These are phyloP conservation scores for Hypoxylon subgilvum DNA, from an alignment of 495 filamentous ascomycete species.

Conservation along the genomic window DNA sequence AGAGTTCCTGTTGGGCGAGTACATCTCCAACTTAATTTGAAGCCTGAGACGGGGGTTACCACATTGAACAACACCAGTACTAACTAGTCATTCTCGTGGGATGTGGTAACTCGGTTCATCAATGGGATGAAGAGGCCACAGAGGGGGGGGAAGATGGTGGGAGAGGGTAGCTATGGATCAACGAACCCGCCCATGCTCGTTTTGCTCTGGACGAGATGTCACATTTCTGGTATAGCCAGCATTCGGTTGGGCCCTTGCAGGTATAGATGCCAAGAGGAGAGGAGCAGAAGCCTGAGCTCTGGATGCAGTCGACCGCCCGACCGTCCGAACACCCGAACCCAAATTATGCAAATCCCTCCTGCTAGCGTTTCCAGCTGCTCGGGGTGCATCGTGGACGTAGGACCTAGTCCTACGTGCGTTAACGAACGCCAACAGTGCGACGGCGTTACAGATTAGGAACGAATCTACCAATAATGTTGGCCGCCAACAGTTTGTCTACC, in stretches of 20 bases:
- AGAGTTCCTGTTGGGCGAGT: no score
- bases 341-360: slow-evolving; percentile 2
- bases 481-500: not conserved
- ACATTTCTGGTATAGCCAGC: slow-evolving; percentile 16
- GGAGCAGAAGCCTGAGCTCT: not conserved
- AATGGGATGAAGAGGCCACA: slow-evolving; percentile 13
- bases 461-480: not conserved
- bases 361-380: slow-evolving; percentile 1
- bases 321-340: slow-evolving; percentile 11
- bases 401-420: not conserved
- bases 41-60: no score
- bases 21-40: no score
- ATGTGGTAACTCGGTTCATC: slow-evolving; percentile 14
- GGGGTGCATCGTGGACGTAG: not conserved
- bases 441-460: no score
- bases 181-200: slow-evolving; percentile 13
- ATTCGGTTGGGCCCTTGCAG: slow-evolving; percentile 26
- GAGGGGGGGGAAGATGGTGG: slow-evolving; percentile 1
- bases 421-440: no score
- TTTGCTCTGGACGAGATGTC: slow-evolving; percentile 19
- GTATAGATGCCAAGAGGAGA: not conserved
- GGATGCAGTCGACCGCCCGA: not conserved
- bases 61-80: no score
- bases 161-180: slow-evolving; percentile 2
- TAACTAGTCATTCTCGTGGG: slow-evolving; percentile 2